phyloP scores from a whole-genome alignment of 768 basidiomycete genomes.

The Russula abietina region DNA sequence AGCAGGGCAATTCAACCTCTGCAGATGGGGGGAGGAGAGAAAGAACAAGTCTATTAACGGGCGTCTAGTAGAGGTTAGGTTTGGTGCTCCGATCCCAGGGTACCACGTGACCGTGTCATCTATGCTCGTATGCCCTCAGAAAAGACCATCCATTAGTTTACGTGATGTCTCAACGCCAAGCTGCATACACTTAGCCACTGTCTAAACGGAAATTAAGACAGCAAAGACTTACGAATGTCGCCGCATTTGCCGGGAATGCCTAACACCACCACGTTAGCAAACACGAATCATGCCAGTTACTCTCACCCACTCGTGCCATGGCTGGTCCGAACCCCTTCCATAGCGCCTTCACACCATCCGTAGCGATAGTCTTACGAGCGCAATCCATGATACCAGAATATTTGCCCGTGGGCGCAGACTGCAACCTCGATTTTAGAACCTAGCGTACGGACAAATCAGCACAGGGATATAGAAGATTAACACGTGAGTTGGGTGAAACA shows the following conservation, averaged over 20 bases:
- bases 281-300: not conserved
- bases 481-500: constrained; percentile 30
- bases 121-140: constrained; percentile 30
- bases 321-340: constrained; percentile 99
- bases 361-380: constrained; percentile 82
- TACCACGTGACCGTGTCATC: constrained; percentile 17
- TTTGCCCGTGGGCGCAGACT: constrained; percentile 96
- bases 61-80: not conserved
- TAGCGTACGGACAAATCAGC: constrained; percentile 31
- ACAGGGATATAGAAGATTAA: not conserved
- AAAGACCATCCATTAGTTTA: constrained; percentile 70
- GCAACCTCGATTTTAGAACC: constrained; percentile 94
- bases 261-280: constrained; percentile 30
- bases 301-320: constrained; percentile 71
- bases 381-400: constrained; percentile 94
- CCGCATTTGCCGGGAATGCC: constrained; percentile 97
- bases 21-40: constrained; percentile 7
- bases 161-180: constrained; percentile 90
- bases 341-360: constrained; percentile 78
- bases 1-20: constrained; percentile 5
- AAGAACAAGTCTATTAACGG: not conserved
- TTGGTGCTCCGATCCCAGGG: not conserved
- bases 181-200: constrained; percentile 36
- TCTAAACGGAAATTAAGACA: not conserved
- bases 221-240: constrained; percentile 66